A percentile compares a stretch with the other conserved stretches of the same genome.
phyloP scores from a whole-genome alignment of 768 basidiomycete species.

The Megacollybia marginata region DNA sequence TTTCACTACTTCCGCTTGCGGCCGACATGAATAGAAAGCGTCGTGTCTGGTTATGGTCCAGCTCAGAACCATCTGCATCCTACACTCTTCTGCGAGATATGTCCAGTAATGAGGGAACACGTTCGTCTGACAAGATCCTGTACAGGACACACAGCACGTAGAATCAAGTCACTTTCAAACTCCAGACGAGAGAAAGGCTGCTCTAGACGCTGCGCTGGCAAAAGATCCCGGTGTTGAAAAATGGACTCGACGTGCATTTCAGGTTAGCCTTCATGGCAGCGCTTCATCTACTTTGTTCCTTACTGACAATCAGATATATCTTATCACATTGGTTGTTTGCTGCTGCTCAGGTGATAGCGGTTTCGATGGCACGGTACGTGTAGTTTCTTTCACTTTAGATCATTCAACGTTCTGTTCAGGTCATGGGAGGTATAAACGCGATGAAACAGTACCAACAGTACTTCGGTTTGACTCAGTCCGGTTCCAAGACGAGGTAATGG shows the following conservation, averaged over 20 bases:
- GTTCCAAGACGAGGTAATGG: slow-evolving; percentile 32
- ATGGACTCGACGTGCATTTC: slow-evolving; percentile 28
- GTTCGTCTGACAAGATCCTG: slow-evolving; percentile 15
- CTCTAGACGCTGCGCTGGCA: slow-evolving; percentile 30
- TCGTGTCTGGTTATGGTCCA: too few relatives aligned
- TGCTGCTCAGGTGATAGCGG: slow-evolving; percentile 46
- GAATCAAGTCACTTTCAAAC: slow-evolving; percentile 15
- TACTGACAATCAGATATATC: slow-evolving; percentile 28
- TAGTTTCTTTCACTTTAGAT: not conserved
- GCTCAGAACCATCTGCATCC: not conserved
- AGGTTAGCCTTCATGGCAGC: slow-evolving; percentile 17
- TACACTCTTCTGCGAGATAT: not conserved
- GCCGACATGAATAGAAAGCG: too few relatives aligned
- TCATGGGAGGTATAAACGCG: slow-evolving; percentile 47
- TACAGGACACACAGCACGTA: not conserved
- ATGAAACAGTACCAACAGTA: slow-evolving; percentile 42
- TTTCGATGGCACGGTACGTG: slow-evolving; percentile 43
- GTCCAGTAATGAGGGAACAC: not conserved
- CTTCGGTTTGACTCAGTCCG: slow-evolving; percentile 36
- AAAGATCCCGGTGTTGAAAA: slow-evolving; percentile 34
- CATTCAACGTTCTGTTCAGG: slow-evolving; percentile 17
- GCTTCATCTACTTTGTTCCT: not conserved
- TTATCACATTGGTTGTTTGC: slow-evolving; percentile 38
- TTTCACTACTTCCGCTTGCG: too few relatives aligned
- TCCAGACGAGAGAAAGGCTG: slow-evolving; percentile 31